Evolutionary conservation across 2,329 filamentous ascomycete species (phyloP).

Genomic region (Cryphonectria parasitica): DNA sequence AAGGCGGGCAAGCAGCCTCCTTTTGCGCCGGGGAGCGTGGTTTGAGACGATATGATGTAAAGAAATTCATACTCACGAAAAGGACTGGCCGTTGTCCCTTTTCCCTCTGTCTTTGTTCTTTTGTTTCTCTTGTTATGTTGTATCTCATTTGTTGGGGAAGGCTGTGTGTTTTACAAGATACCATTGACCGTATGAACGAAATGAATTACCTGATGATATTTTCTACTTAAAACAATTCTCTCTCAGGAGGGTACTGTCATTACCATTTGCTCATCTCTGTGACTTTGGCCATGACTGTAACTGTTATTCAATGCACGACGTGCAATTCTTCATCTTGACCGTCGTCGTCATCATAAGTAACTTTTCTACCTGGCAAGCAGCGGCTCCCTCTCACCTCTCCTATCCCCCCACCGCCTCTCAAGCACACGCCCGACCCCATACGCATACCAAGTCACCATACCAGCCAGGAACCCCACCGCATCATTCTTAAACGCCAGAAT

Average conservation of each 20-base stretch:
- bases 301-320: no score
- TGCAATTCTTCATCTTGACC: neutral
- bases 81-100: neutral
- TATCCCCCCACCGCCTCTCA: slow-evolving; percentile 33
- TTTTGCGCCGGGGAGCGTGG: slow-evolving; percentile 36
- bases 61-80: neutral
- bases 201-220: neutral
- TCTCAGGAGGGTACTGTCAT: neutral
- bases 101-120: neutral
- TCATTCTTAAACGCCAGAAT: slow-evolving; percentile 89
- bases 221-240: neutral
- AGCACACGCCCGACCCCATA: slow-evolving; percentile 55
- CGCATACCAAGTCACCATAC: slow-evolving; percentile 76
- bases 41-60: slow-evolving; percentile 26
- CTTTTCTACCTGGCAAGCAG: neutral
- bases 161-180: slow-evolving; percentile 1
- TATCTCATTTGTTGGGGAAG: slow-evolving; percentile 1
- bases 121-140: neutral
- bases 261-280: no score
- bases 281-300: no score
- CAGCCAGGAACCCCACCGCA: slow-evolving; percentile 81
- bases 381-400: slow-evolving; percentile 4
- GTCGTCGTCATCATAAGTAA: neutral
- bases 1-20: slow-evolving; percentile 28
- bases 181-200: slow-evolving; percentile 5